Evolutionary conservation across 1,284 basidiomycete genomes (phyloP), one percentile per base, ranked within the genome.

Genomic region (Heliocybe sulcata): DNA sequence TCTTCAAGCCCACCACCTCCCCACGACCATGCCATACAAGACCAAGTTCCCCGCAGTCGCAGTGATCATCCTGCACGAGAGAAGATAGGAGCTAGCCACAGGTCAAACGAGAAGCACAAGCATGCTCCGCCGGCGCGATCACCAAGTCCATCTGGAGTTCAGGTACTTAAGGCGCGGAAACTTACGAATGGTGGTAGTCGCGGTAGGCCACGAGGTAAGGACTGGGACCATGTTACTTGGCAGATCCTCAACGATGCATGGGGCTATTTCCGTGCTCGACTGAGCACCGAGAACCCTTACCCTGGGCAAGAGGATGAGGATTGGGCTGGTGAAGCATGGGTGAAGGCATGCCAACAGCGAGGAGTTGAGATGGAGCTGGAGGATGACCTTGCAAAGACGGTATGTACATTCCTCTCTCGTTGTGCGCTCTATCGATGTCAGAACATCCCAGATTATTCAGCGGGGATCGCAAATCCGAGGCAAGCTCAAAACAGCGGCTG

Each of bases 401-500:
- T 45, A 45, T 6, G 42, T 45, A 16, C 42, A 4, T 45, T 4
- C 4, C 16, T 45, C 6, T 25, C 4, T 45, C 16, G n/a, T 45
- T 16, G 19, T 20, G n/a, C 16, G n/a, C 4, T 25, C 6, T 45
- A 20, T 16, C 16, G 19, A 20, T 16, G 16, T 25, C n/a, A n/a
- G n/a, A n/a, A n/a, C 16, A 4, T 19, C 6, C 42, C 16, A 45
- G 54, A 55, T 55, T 12, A 55, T 35, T 10, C 23, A 26, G 11
- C 49, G 54, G 6, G 51, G 31, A 42, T 35, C 27, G 11, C 54
- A 57, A 22, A 14, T 57, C 19, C 54, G 54, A 6, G 38, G 54
- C 19, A 48, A 55, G 19, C 49, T 57, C 23, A 55, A 55, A 47
- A 55, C 54, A 11, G 55, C 56, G 35, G 20, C 33, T 38, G 45